phyloP scores from a whole-genome alignment of 164 flowering plant species.

The Vitis rupestris region DNA sequence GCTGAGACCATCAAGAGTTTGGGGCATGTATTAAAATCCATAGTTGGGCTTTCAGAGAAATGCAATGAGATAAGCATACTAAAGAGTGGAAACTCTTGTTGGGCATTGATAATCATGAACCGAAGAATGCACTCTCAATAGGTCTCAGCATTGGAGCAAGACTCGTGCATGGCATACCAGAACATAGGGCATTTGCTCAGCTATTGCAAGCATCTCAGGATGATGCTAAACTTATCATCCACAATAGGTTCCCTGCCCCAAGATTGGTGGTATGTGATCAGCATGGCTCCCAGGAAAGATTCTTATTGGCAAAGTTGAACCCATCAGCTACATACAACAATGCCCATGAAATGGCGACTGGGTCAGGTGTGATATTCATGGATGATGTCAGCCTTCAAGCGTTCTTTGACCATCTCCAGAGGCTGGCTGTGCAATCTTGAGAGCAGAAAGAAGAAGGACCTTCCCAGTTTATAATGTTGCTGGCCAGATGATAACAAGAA shows the following conservation, averaged over 20 bases:
- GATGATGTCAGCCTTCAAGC: constrained; percentile 96
- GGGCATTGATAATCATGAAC: too few relatives aligned
- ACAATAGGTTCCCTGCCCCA: constrained; percentile 87
- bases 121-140: too few relatives aligned
- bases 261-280: constrained; percentile 95
- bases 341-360: constrained; percentile 67
- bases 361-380: constrained; percentile 89
- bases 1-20: constrained; percentile 10
- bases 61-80: too few relatives aligned
- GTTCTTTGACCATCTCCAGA: constrained; percentile 93
- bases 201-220: constrained; percentile 76
- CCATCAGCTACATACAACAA: constrained; percentile 90
- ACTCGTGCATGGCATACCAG: too few relatives aligned
- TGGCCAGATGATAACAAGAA: too few relatives aligned
- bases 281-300: constrained; percentile 98
- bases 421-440: constrained; percentile 86
- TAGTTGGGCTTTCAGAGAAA: too few relatives aligned
- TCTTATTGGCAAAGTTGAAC: constrained; percentile 82
- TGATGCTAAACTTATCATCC: constrained; percentile 70
- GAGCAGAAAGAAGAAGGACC: not conserved
- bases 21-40: too few relatives aligned
- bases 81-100: too few relatives aligned
- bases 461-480: too few relatives aligned
- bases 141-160: too few relatives aligned
- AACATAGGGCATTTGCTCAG: constrained; percentile 62